Base-by-base conservation (phyloP, 2,329 filamentous ascomycete genomes). In the Bipolaris bicolor region DNA sequence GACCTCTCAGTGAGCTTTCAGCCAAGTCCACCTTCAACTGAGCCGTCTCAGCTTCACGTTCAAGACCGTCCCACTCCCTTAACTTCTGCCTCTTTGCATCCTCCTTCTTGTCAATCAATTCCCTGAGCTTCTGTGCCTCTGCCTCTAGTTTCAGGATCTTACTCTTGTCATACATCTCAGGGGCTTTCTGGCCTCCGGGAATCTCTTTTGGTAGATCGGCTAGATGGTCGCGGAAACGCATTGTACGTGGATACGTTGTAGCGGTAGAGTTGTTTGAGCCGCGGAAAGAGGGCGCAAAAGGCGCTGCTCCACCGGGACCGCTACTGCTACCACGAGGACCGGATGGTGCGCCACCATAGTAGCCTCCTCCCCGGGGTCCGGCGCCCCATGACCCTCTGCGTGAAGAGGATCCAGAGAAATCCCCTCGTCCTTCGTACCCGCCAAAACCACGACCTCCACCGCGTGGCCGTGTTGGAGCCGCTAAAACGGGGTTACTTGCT, bases 81-180 rank as follows among this genome's bases (percentile, higher is more conserved):
- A 81, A 56, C 20, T 70, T 71, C 58, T 76, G 76, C 37, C 80
- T 64, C 62, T 79, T 81, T 52, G 72, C 72, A 26, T 70, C 70
- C 61, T 83, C 79, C 64, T 79, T 81, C 59, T 78, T 78, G 39
- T 80, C 80, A 52, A 83, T 81, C 59, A 73, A 58, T 57, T 77
- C 73, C 22, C 80, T 67, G 58, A 83, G 58, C 63, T 73, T 78
- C 57, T 78, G 75, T 1, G 79, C 76, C 47, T 83, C 80, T 9
- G 82, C 78, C 56, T 82, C 79, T 11, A 83, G 64, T 64, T 78
- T 80, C 46, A 73, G 62, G 7, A 82, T 69, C 57, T 78, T 78
- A 43, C 74, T 76, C 58, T 70, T 75, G 55, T 82, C 79, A 53
- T 77, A 72, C 6, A 79, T 48, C 18, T 80, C 77, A 15, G 78